phyloP scores from a whole-genome alignment of 805 yeast genomes.

The Metschnikowia sp. region DNA sequence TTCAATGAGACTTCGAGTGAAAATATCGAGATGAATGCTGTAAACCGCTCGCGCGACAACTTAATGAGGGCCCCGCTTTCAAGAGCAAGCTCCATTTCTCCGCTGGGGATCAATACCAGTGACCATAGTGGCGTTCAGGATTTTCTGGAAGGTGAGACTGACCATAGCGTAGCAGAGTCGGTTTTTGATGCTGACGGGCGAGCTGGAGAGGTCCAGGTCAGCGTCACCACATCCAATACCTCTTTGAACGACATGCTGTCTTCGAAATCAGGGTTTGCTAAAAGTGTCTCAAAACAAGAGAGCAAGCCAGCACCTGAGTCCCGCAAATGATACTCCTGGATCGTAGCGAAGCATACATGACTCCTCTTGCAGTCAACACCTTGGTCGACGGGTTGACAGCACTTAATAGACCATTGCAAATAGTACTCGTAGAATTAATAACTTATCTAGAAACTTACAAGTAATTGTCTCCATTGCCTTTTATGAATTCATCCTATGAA shows the following conservation, averaged over 20 bases:
- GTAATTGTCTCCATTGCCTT: too few species aligned
- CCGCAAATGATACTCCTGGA: too few species aligned
- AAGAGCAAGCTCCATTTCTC: slow-evolving; percentile 2
- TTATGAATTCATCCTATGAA: too few species aligned
- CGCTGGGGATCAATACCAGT: neutral
- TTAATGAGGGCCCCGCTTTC: slow-evolving; percentile 1
- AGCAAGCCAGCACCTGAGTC: neutral
- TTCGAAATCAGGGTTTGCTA: neutral
- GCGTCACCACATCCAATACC: slow-evolving; percentile 33
- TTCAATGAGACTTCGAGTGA: slow-evolving; percentile 10
- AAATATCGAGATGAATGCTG: slow-evolving; percentile 22
- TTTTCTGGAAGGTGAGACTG: slow-evolving; percentile 25
- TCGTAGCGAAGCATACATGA: too few species aligned
- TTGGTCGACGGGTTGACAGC: slow-evolving; percentile 9
- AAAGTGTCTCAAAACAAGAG: neutral
- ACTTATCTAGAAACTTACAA: too few species aligned
- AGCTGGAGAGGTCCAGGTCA: slow-evolving; percentile 23
- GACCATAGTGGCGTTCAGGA: neutral
- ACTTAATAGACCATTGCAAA: slow-evolving; percentile 7
- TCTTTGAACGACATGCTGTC: slow-evolving; percentile 30
- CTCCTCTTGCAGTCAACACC: slow-evolving; percentile 2
- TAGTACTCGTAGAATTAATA: neutral
- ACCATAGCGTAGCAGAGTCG: slow-evolving; percentile 37
- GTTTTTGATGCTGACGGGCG: slow-evolving; percentile 32
- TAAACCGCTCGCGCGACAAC: slow-evolving; percentile 11